Evolutionary conservation across 2,329 filamentous ascomycete species (phyloP).

Genomic region (Sporothrix protearum): DNA sequence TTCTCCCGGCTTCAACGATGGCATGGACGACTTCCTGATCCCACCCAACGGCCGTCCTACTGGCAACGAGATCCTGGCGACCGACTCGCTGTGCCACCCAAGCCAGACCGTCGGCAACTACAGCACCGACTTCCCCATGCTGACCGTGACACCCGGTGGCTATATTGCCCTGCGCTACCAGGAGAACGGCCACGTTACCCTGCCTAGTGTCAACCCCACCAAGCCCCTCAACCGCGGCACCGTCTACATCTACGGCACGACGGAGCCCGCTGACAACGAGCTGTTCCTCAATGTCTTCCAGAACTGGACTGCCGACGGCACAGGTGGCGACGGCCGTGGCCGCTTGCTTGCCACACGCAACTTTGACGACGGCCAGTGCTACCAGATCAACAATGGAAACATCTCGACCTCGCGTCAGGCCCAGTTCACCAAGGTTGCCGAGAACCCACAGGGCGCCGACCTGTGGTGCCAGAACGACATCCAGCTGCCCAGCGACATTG

Average conservation of each 20-base stretch:
- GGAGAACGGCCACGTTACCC: conserved; percentile 73
- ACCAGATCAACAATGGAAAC: conserved; percentile 63
- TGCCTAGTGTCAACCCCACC: conserved; percentile 51
- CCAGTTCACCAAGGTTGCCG: conserved; percentile 49
- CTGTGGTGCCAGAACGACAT: conserved; percentile 81
- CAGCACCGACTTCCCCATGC: conserved; percentile 56
- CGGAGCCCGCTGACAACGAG: conserved; percentile 51
- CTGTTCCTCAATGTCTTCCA: conserved; percentile 64
- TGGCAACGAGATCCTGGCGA: conserved; percentile 46
- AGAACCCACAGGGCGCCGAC: conserved; percentile 53
- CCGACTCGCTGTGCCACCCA: conserved; percentile 60
- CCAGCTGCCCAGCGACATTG: conserved; percentile 63
- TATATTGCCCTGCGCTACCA: conserved; percentile 64
- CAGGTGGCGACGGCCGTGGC: conserved; percentile 75
- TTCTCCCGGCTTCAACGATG: conserved; percentile 54
- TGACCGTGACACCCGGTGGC: conserved; percentile 59
- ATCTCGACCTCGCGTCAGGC: conserved; percentile 59
- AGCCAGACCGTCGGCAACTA: conserved; percentile 60
- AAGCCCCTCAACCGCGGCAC: conserved; percentile 66
- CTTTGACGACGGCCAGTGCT: conserved; percentile 90
- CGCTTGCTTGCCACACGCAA: conserved; percentile 70
- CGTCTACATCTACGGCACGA: conserved; percentile 72
- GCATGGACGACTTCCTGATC: conserved; percentile 59
- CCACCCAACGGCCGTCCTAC: conserved; percentile 50
- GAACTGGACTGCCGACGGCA: conserved; percentile 74